Evolutionary conservation across 2,329 filamentous ascomycete species (phyloP).

Genomic region (Golovinomyces cichoracearum): DNA sequence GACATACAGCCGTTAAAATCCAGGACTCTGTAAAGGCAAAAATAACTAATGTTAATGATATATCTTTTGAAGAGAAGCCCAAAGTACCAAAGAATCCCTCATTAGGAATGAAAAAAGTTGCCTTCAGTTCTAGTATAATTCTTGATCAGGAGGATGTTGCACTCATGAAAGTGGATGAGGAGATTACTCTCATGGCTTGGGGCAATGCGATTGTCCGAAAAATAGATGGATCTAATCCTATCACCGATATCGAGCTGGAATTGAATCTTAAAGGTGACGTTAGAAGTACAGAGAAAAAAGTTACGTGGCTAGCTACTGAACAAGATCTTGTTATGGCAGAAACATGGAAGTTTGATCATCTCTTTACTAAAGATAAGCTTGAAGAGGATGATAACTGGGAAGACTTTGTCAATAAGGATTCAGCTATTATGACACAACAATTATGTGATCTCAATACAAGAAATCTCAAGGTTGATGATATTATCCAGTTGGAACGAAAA

Average conservation of each 20-base stretch:
- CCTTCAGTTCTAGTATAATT: constrained; percentile 47
- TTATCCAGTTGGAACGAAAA: constrained; percentile 84
- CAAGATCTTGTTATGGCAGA: constrained; percentile 60
- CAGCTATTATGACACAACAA: constrained; percentile 47
- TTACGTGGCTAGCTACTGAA: constrained; percentile 68
- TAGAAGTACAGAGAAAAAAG: constrained; percentile 87
- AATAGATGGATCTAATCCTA: constrained; percentile 29
- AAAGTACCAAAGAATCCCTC: constrained; percentile 75
- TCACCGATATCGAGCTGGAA: constrained; percentile 51
- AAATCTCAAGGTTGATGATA: constrained; percentile 58
- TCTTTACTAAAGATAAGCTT: constrained; percentile 85
- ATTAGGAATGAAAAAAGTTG: constrained; percentile 64
- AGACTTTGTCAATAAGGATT: constrained; percentile 50
- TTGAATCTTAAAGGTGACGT: constrained; percentile 83
- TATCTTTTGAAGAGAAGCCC: constrained; percentile 48
- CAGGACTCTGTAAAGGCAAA: constrained; percentile 46
- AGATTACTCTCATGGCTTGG: constrained; percentile 93
- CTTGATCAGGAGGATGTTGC: constrained; percentile 72
- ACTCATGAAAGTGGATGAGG: constrained; percentile 58
- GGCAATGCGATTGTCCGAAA: constrained; percentile 62
- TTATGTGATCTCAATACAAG: constrained; percentile 59
- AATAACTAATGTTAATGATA: constrained; percentile 37
- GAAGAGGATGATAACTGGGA: constrained; percentile 69
- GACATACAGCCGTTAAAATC: constrained; percentile 46
- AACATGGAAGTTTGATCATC: constrained; percentile 81